Conservation (phyloP, 768 basidiomycete genomes). For the Kwoniella heveanensis region DNA sequence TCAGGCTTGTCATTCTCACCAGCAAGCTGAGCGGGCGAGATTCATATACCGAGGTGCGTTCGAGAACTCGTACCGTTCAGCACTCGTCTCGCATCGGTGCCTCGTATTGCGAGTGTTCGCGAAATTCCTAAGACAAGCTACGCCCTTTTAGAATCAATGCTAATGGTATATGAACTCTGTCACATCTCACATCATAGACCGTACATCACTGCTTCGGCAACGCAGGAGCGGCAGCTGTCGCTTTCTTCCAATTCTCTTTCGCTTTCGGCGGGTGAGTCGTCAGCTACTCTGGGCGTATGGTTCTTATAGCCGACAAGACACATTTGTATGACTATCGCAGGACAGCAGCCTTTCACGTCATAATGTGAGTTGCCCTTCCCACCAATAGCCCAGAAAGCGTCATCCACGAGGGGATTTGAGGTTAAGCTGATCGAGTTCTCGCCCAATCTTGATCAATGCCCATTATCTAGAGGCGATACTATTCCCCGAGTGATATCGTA, state of each 20-base stretch:
- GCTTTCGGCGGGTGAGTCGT: constrained; percentile 82
- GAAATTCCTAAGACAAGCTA: too few species aligned
- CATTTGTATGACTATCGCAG: constrained; percentile 54
- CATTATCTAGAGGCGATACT: constrained; percentile 70
- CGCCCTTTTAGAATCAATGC: too few species aligned
- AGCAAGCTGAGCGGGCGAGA: constrained; percentile 91
- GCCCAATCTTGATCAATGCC: neutral
- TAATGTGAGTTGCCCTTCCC: constrained; percentile 62
- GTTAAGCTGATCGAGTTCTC: constrained; percentile 2
- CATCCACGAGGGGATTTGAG: too few species aligned
- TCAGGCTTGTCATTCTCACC: constrained; percentile 90
- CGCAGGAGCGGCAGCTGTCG: constrained; percentile 88
- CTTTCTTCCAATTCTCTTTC: constrained; percentile 96
- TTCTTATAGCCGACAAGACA: too few species aligned
- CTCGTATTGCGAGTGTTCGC: too few species aligned
- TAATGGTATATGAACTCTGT: too few species aligned
- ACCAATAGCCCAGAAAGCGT: neutral
- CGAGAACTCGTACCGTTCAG: too few species aligned
- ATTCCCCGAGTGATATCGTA: constrained; percentile 90
- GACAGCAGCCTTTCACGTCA: constrained; percentile 98
- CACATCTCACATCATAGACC: constrained; percentile 56
- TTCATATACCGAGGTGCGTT: constrained; percentile 72
- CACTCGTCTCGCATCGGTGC: too few species aligned
- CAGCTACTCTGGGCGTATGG: too few species aligned
- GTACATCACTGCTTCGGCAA: constrained; percentile 92